Base-by-base conservation (phyloP, 495 filamentous ascomycete genomes). In the Penicillium bialowiezense region DNA sequence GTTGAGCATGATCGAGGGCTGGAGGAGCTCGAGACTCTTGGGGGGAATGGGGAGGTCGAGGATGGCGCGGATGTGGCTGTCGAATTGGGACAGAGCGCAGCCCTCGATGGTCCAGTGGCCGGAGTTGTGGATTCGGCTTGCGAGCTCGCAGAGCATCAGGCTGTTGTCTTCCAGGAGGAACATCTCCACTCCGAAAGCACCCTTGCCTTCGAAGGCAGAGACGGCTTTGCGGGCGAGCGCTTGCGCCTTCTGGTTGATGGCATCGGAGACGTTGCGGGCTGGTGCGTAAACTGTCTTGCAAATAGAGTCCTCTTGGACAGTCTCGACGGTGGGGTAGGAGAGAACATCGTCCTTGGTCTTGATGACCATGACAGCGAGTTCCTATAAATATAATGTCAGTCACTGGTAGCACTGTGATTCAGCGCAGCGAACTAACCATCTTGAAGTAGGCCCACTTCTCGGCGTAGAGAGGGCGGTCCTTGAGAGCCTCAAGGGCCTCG, bases 61-160 rank as follows among this genome's bases (percentile, higher is more conserved):
- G 51, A 98, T 91, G 12, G 93, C 85, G 35, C 86, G 81, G 35
- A 97, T 79, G 60, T 98, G 93, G 26, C 90, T 84, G 64, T 93
- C 87, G 66, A 88, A 98, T 67, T 98, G 93, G 15, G 91, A 96
- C 50, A 93, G 75, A 0, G 82, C 80, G 48, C 95, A 91, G 24
- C 89, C 89, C 75, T 98, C 93, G 58, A 98, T 98, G 17, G 90
- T 97, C 72, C 93, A 95, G 69, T 98, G 93, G 12, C 93, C 93
- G 1, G 90, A 95, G 70, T 97, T 98, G 71, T 98, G 93, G 34
- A 91, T 90, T 8, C 93, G 83, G 37, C 90, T 90, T n/a, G 93
- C 93, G 41, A 97, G 87, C 69, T 98, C 93, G 67, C 95, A 96
- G 45, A 98, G 76, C 51, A 95, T 70, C 3, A 95, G 75, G 49